Conservation (phyloP, 306 rosid genomes). For the Corylus heterophylla region DNA sequence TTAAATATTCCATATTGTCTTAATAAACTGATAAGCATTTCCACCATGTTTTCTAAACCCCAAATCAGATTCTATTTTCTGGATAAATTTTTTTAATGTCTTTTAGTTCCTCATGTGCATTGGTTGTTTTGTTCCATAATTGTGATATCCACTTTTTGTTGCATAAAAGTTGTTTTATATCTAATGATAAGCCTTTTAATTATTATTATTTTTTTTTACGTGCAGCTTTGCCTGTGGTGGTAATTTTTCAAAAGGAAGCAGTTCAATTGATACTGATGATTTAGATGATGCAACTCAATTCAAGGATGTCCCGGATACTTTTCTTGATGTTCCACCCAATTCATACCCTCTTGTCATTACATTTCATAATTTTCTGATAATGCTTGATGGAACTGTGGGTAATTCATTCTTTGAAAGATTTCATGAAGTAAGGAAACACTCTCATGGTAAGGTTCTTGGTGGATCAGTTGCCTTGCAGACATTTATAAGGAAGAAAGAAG, state of each 20-base stretch:
- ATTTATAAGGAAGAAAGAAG: conserved; percentile 60
- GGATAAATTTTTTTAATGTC: no score
- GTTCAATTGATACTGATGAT: conserved; percentile 36
- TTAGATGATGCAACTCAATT: conserved; percentile 53
- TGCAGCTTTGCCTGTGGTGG: conserved; percentile 49
- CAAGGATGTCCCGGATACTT: conserved; percentile 56
- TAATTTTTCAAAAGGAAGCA: conserved; percentile 17
- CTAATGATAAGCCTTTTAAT: not conserved
- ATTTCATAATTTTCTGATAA: conserved; percentile 73
- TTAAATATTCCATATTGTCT: not conserved
- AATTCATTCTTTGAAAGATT: conserved; percentile 73
- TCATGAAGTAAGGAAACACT: conserved; percentile 20
- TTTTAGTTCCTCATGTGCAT: no score
- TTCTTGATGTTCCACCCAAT: conserved; percentile 43
- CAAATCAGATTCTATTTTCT: no score
- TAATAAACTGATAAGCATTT: not conserved
- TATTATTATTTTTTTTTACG: not conserved
- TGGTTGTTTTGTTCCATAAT: no score
- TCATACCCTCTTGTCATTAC: conserved; percentile 81
- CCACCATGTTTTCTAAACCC: no score
- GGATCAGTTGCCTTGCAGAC: conserved; percentile 54
- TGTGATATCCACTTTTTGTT: no score
- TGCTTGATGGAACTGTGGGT: conserved; percentile 76
- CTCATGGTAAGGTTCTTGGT: conserved; percentile 24
- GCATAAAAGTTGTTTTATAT: not conserved